Evolutionary conservation across 306 rosid genomes (phyloP).

Genomic region (Cucumis hystrix): DNA sequence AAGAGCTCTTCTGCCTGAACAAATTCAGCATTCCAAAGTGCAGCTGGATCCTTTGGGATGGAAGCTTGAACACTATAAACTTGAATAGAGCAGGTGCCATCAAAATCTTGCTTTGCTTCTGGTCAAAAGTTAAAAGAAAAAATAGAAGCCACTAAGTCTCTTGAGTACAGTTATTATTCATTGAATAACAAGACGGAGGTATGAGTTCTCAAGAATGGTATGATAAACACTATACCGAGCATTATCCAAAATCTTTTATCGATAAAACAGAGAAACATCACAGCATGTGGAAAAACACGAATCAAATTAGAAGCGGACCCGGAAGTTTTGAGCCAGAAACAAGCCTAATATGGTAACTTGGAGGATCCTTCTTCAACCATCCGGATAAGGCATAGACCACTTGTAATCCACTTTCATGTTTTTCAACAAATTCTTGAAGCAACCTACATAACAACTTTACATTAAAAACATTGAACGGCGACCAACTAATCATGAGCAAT

Average conservation of each 20-base stretch:
- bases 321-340: constrained; percentile 56
- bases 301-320: constrained; percentile 28
- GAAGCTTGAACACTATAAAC: constrained; percentile 88
- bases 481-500: not conserved
- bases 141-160: not conserved
- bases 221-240: not conserved
- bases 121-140: constrained; percentile 23
- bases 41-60: constrained; percentile 87
- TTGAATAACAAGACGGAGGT: not conserved
- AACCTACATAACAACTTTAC: constrained; percentile 35
- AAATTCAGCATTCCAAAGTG: constrained; percentile 83
- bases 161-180: not conserved
- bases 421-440: constrained; percentile 73
- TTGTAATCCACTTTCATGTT: constrained; percentile 51
- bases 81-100: constrained; percentile 66
- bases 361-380: constrained; percentile 55
- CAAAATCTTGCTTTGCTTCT: constrained; percentile 81
- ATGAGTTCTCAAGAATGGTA: not conserved
- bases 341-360: constrained; percentile 67
- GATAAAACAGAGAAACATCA: not conserved
- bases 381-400: constrained; percentile 81
- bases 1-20: constrained; percentile 90
- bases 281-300: not conserved
- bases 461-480: not conserved
- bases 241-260: not conserved